Evolutionary conservation across 2,329 filamentous ascomycete species (phyloP), one percentile per base, ranked within the genome.

Genomic region (Coniochaeta pulveracea): DNA sequence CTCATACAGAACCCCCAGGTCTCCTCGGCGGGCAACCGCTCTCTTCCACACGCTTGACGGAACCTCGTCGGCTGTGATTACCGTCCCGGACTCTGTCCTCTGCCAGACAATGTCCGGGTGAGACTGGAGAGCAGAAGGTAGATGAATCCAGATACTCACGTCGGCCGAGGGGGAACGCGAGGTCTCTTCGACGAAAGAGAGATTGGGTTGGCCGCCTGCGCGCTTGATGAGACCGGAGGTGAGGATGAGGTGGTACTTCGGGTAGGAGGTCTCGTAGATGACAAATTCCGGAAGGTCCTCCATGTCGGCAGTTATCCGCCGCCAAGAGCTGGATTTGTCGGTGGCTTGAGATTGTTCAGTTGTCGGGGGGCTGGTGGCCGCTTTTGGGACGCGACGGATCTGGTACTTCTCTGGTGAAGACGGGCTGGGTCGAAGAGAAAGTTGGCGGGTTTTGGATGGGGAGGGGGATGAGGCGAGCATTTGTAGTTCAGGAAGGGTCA

Each of bases 201-300:
- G 42, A 31, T 52, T 45, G 5, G 47, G 34, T 34, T 58, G 54
- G 10, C 59, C 60, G 6, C 57, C 57, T n/a, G 58, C 56, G 14
- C 51, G 51, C 36, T 54, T 54, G 44, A 64, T 61, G 32, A 47
- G 49, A 10, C 56, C 57, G 4, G 51, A 53, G 5, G 56, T 52
- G 10, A 63, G 44, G 26, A 64, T 56, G 14, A 61, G 52, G 1
- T 58, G 57, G 42, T 63, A 63, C 33, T 57, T 56, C 34, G 60
- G 50, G 47, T 63, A 63, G 3, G 60, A 58, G 6, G 59, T 63
- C 45, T 62, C 58, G 44, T 61, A 62, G 35, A 63, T 51, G 38
- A 61, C 47, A 26, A 60, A 53, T 26, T 60, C 56, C 8, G 60
- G 60, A 5, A 63, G 48, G 33, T 60, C 46, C 18, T 41, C 40